Evolutionary conservation across 179 eudicot species (phyloP), one percentile per base, ranked within the genome.

Genomic region (Actinidia chinensis): DNA sequence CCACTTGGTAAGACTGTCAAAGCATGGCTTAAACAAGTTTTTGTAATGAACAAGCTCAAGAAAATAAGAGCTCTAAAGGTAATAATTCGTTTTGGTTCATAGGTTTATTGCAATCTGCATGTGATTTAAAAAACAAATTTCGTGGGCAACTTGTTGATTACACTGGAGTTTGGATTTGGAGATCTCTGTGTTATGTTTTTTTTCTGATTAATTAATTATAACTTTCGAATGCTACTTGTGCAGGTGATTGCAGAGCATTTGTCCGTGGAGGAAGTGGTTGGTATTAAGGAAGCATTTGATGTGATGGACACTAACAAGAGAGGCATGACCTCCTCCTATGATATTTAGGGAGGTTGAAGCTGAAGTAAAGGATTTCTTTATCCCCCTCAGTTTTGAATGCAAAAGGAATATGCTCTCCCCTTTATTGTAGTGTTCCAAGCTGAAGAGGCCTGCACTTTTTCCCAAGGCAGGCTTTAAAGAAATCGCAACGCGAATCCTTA

Each of bases 21-120:
- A 88, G 95, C 97, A 74, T 84, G 97, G 83, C 84, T 91, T 75
- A 93, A 93, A 80, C 98, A 93, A 61, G 91, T 93, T 73, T 90
- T 97, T 44, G 91, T 93, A 74, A 91, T 91, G 96, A 93, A 93
- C 87, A 93, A 93, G 85, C 92, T 93, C 74, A 93, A 93, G 84
- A 92, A 74, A n/a, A n/a, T n/a, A 59, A 74, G 77, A 74, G 77
- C 77, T 79, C 80, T 93, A 59, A 82, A 87, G 96, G 97, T 93
- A 78, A 70, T 14, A 20, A 8, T 59, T 58, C 40, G 58, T 58
- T 52, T 43, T 74, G 52, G 50, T 67, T 65, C 46, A 15, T 65
- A 65, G 20, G 14, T 65, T 36, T 33, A 5, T 65, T 65, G 46
- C 51, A 8, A 17, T 67, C 18, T 36, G 22, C 68, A 17, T 48